Evolutionary conservation across 257 asterid species (phyloP), one percentile per base, ranked within the genome.

Genomic region (Solanum dulcamara): DNA sequence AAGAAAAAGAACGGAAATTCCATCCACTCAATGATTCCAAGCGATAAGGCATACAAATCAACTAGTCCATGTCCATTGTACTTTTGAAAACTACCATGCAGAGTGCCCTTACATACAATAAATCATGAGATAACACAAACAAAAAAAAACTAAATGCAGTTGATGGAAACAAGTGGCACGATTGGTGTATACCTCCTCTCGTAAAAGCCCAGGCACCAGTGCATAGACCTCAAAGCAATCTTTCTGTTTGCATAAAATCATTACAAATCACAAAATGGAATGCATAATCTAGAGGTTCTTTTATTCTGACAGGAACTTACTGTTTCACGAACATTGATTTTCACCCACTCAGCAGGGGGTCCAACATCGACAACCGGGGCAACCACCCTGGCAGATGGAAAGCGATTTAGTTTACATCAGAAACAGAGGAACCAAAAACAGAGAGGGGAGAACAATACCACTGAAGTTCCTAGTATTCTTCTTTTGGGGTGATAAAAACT

Each of bases 301-400:
- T 55, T 68, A 40, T 33, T 83, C 81, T 30, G 55, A 81, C 22
- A 68, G 77, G 80, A 85, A 90, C 95, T 51, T 93, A 95, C 99
- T 85, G 93, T 89, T 93, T 94, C 95, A 86, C 94, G 97, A 60
- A 93, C 91, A 87, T 90, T 95, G 90, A 95, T 92, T 92, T 94
- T 96, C 91, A 95, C 99, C 98, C 98, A 95, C 64, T 95, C 97
- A 86, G 99, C 97, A 46, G 99, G 95, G 83, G 97, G 92, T 46
- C 99, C 99, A 87, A 90, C 91, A 91, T 95, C 99, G 85, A 92
- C 93, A 85, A 95, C 91, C 32, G 97, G 80, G 66, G 96, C 79
- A 48, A 87, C 92, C 89, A 94, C 85, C 88, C 99, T 95, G 91
- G 86, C 72, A 81, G 26, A 67, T 33, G 77, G 46, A 67, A 67